These are phyloP conservation scores for Lodderomyces orthopsilosis DNA, from an alignment of 1,139 yeast species.

Conservation along the genomic window DNA sequence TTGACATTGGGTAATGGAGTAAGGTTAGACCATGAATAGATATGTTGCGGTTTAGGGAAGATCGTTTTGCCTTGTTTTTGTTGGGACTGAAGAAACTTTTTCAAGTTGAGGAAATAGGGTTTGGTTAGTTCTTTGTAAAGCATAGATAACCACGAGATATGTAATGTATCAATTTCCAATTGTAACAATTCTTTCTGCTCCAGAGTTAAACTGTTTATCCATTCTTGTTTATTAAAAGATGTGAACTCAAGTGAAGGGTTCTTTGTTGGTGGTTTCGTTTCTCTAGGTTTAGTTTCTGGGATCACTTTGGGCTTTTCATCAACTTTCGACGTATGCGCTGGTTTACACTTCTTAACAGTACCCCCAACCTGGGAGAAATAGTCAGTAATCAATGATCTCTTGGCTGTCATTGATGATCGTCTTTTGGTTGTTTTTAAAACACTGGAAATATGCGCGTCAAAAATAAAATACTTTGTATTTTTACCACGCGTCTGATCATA, in stretches of 20 bases:
- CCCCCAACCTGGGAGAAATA: slow-evolving; percentile 8
- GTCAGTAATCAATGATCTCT: slow-evolving; percentile 15
- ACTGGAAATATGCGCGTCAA: slow-evolving; percentile 7
- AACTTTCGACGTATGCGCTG: slow-evolving; percentile 12
- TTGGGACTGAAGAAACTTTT: slow-evolving; percentile 50
- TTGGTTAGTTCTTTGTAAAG: slow-evolving; percentile 73
- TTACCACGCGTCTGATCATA: neutral
- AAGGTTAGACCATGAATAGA: slow-evolving; percentile 91
- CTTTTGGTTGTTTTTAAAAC: too few species aligned
- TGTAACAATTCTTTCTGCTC: slow-evolving; percentile 56
- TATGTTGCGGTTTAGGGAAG: slow-evolving; percentile 74
- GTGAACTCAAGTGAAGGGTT: neutral
- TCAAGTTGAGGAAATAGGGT: slow-evolving; percentile 79
- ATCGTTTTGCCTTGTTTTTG: slow-evolving; percentile 38
- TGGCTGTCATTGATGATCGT: neutral
- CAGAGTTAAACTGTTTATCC: slow-evolving; percentile 52
- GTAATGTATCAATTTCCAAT: slow-evolving; percentile 69
- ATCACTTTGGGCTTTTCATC: neutral
- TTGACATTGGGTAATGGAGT: slow-evolving; percentile 76
- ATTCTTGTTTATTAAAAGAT: slow-evolving; percentile 47
- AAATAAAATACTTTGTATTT: neutral
- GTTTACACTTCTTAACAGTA: slow-evolving; percentile 9
- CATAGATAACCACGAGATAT: slow-evolving; percentile 72
- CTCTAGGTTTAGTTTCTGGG: neutral
- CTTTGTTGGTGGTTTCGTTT: neutral